Evolutionary conservation across 2,329 filamentous ascomycete genomes (phyloP), one percentile per base, ranked within the genome.

Genomic region (Xylariaceae sp.): DNA sequence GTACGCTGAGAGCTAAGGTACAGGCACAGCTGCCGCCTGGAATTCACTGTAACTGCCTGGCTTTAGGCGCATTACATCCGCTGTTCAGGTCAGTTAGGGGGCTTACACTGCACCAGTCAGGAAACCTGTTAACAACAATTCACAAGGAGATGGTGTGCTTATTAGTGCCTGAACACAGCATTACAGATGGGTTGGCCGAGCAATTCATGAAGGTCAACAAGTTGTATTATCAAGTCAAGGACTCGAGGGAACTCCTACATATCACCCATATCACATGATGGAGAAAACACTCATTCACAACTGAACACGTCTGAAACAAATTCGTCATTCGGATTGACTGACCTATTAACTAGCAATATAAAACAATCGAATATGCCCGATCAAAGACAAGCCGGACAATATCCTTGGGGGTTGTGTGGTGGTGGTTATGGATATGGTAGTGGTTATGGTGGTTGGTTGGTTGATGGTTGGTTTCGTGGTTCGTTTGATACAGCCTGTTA

Each of bases 321-420:
- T 58, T 59, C 44, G 58, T 66, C 55, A 58, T 65, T 60, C 58
- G 59, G 35, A 62, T 62, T 39, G 54, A 59, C 64, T 34, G 54
- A 59, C 64, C 64, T 68, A 71, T 71, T 71, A 30, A 66, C 60
- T 62, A 65, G 60, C 67, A 30, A 66, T 70, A 66, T 70, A 68
- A 67, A 62, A 65, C 59, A 63, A 68, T 63, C 60, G 65, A 66
- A 54, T 66, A 66, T 53, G 62, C 63, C 37, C 59, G 63, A 63
- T 57, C 57, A 64, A 64, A 64, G 64, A 61, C 62, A 64, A 64
- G 64, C 60, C 62, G 61, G 64, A 57, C 52, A 47, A 57, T 59
- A 61, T 59, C 64, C 64, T 58, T 42, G 5, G 23, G 23, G 23
- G 23, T n/a, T 23, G 23, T 30, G 23, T 30, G 23, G 23, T 30